A percentile compares a stretch with the other conserved stretches of the same genome.
Evolutionary conservation across 2,329 filamentous ascomycete species (phyloP).

Genomic region (Alternaria atra): DNA sequence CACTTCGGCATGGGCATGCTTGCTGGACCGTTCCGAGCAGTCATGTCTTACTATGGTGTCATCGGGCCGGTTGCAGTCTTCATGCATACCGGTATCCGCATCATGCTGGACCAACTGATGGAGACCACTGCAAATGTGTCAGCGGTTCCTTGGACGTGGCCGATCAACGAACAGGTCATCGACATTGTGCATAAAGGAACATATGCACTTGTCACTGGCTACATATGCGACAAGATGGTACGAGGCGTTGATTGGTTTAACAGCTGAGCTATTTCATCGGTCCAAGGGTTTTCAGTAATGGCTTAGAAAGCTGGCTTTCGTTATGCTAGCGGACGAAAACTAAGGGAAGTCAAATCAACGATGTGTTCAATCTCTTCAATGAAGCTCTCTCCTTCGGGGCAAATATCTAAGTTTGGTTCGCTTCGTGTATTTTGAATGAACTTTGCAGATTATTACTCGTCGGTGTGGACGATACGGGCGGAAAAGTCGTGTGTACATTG

Average conservation of each 20-base stretch:
- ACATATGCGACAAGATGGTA: conserved; percentile 31
- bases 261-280: background rate
- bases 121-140: conserved; percentile 41
- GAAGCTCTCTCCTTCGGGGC: background rate
- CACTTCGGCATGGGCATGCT: conserved; percentile 44
- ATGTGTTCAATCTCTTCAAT: background rate
- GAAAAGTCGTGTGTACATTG: background rate
- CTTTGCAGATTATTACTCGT: background rate
- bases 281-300: background rate
- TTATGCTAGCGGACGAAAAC: background rate
- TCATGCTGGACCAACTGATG: conserved; percentile 42
- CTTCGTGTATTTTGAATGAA: background rate
- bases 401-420: background rate
- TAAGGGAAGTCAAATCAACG: background rate
- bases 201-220: conserved; percentile 41
- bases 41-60: conserved; percentile 44
- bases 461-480: background rate
- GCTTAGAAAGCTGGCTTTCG: background rate
- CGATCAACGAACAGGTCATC: conserved; percentile 45
- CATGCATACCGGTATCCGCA: conserved; percentile 39
- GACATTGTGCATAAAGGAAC: conserved; percentile 43
- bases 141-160: conserved; percentile 47
- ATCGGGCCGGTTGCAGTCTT: conserved; percentile 44
- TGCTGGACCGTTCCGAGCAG: conserved; percentile 34
- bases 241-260: conserved; percentile 34